Evolutionary conservation across 148 eudicot genomes (phyloP).

Genomic region (Fagopyrum tataricum): DNA sequence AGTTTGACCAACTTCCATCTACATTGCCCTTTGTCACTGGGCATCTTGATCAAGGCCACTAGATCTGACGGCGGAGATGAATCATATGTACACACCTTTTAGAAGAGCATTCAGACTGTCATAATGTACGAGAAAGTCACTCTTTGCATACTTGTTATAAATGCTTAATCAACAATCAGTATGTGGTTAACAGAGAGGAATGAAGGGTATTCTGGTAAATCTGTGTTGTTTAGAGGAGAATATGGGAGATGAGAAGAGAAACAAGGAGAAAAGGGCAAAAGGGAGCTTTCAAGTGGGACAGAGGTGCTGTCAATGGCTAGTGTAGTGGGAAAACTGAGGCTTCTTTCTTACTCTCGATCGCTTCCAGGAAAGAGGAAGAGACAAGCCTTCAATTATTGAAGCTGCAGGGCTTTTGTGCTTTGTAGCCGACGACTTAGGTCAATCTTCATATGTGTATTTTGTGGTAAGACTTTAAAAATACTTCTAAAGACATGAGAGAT

Average conservation of each 20-base stretch:
- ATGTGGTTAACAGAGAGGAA: not conserved
- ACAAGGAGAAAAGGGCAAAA: conserved; percentile 11
- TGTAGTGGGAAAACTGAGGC: not conserved
- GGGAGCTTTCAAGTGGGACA: conserved; percentile 1
- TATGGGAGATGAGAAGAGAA: conserved; percentile 1
- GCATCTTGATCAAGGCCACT: not conserved
- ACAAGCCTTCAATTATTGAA: not conserved
- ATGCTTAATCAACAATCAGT: too few relatives aligned
- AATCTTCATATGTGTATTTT: not conserved
- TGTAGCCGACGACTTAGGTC: not conserved
- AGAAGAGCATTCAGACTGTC: not conserved
- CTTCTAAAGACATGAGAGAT: too few relatives aligned
- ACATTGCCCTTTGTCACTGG: not conserved
- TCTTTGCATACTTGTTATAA: not conserved
- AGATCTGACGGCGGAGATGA: not conserved
- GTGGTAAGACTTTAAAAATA: not conserved
- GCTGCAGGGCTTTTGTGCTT: not conserved
- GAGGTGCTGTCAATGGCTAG: not conserved
- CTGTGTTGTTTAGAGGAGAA: not conserved
- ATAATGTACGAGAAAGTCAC: not conserved
- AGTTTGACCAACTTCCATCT: not conserved
- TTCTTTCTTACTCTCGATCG: not conserved
- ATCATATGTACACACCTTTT: too few relatives aligned
- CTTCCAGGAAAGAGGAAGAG: not conserved
- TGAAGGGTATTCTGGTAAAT: not conserved